Percentiles rank a stretch among this genome's conserved stretches.
phyloP scores from a whole-genome alignment of 768 basidiomycete species.

The Lactifluus hygrophoroides region DNA sequence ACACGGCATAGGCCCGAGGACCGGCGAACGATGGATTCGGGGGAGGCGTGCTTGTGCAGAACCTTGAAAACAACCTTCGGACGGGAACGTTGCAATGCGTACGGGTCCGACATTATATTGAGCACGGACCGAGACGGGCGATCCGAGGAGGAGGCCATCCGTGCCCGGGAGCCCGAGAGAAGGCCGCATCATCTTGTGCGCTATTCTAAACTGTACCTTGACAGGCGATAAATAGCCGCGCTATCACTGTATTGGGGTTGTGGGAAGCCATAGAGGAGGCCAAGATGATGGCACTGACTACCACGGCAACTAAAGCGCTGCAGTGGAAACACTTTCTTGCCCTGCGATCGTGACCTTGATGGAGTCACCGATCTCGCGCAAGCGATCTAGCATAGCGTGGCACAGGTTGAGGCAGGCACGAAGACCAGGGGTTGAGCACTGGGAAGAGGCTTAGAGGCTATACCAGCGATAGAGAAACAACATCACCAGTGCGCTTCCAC shows the following conservation, averaged over 20 bases:
- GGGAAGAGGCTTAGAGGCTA: background rate
- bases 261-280: background rate
- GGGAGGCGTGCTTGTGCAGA: no score
- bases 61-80: background rate
- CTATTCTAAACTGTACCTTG: background rate
- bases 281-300: background rate
- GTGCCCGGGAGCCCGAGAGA: background rate
- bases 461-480: background rate
- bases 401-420: background rate
- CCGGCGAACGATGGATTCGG: background rate
- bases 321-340: background rate
- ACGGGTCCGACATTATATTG: background rate
- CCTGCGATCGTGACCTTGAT: background rate
- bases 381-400: no score
- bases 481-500: background rate
- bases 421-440: background rate
- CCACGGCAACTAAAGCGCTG: no score
- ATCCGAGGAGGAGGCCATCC: slow-evolving; percentile 11
- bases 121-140: background rate
- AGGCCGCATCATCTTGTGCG: background rate
- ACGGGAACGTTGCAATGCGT: background rate
- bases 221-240: background rate
- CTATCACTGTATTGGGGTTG: background rate
- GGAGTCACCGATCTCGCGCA: background rate
- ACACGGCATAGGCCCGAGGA: background rate